Conservation (phyloP, 2,329 filamentous ascomycete genomes). For the Madurella mycetomatis region DNA sequence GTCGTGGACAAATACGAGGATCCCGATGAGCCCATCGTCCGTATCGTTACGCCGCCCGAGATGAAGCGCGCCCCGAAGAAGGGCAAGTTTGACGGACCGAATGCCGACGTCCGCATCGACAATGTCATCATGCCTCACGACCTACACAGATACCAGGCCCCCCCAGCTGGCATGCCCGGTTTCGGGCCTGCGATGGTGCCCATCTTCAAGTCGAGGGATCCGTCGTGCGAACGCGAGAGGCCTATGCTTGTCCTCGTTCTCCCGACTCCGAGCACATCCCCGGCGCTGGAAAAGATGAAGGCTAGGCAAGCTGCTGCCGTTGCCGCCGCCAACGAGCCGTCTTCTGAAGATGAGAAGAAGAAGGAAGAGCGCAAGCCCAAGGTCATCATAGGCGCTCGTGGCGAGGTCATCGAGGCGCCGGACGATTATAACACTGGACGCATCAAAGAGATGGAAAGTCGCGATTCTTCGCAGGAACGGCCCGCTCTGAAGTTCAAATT, state of each 20-base stretch:
- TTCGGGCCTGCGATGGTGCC: conserved; percentile 29
- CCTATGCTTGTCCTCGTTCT: conserved; percentile 58
- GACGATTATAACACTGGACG: conserved; percentile 31
- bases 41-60: conserved; percentile 53
- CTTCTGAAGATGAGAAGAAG: conserved; percentile 23
- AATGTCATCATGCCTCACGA: conserved; percentile 53
- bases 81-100: conserved; percentile 52
- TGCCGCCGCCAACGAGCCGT: conserved; percentile 19
- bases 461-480: conserved; percentile 35
- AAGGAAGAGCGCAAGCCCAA: conserved; percentile 23
- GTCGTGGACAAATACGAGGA: conserved; percentile 52
- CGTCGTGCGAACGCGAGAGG: conserved; percentile 51
- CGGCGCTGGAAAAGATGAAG: conserved; percentile 41
- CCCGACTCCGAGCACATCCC: conserved; percentile 55
- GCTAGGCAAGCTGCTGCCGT: conserved; percentile 17
- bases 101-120: conserved; percentile 62
- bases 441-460: conserved; percentile 49
- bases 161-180: conserved; percentile 21
- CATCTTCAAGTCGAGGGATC: conserved; percentile 45
- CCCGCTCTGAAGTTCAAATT: conserved; percentile 15
- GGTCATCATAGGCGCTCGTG: conserved; percentile 37
- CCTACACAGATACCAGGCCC: conserved; percentile 34
- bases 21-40: conserved; percentile 35
- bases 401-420: conserved; percentile 40
- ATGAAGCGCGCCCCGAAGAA: conserved; percentile 43